Base-by-base conservation (phyloP, 2,329 filamentous ascomycete genomes). In the Fusarium longipes region DNA sequence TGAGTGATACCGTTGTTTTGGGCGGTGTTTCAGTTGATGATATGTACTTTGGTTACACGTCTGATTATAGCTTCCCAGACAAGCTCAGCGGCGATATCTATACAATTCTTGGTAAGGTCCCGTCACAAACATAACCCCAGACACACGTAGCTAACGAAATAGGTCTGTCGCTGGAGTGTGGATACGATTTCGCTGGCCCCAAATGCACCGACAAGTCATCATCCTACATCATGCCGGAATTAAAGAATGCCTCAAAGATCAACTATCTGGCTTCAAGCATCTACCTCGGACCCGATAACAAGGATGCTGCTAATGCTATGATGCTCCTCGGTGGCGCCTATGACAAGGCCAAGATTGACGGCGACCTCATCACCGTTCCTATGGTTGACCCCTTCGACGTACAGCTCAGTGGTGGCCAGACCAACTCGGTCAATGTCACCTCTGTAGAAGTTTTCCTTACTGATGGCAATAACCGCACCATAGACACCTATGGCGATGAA, bases 1-100 rank as follows among this genome's bases (percentile, higher is more conserved):
- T 58, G 3, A 18, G 12, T 1, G 56, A 58, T 2, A 58, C 52
- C 6, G 5, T 58, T 20, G 12, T 48, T 0, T 5, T 58, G 2
- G 56, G 56, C 9, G 56, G 52, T 5, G 52, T 58, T 15, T n/a
- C 52, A 1, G 22, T 15, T 2, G 32, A 58, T 9, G 29, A 58
- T 15, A 35, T 58, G 56, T 58, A 58, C 12, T 58, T 58, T 4
- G 56, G 56, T 8, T 29, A 29, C 2, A 58, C 52, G 0, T 58
- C 56, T 2, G 1, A 3, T 0, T 58, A 58, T 6, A n/a, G 12
- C 4, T 58, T 58, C 5, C 27, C 52, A 3, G 22, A 30, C 22
- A 58, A 35, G 7, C 8, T 40, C 0, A 29, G 8, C 4, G 56
- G 56, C 1, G 2, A 58, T 1, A 6, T 33, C 1, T 2, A 12